Conservation (phyloP, 1,139 yeast species). For the Chernovozyma sophiae-reginae region DNA sequence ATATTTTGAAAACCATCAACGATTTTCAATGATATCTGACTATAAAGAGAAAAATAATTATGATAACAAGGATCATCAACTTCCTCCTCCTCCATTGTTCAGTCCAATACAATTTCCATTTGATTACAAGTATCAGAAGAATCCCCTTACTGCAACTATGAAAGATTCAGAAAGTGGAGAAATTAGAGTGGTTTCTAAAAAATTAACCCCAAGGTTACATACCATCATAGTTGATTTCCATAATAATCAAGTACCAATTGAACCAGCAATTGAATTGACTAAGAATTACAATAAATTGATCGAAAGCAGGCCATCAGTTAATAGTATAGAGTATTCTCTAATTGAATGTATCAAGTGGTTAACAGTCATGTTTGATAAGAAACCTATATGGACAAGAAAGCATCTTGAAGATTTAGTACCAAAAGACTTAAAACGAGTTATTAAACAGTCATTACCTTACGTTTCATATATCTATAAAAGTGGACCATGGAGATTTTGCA, state of each 20-base stretch:
- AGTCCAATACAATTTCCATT: conserved; percentile 75
- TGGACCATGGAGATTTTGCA: conserved; percentile 97
- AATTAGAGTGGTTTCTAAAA: conserved; percentile 36
- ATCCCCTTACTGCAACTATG: conserved; percentile 50
- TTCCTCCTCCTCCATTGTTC: conserved; percentile 86
- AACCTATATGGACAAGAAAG: conserved; percentile 86
- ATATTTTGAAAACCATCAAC: conserved; percentile 36
- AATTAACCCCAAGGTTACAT: conserved; percentile 38
- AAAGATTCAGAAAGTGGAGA: conserved; percentile 65
- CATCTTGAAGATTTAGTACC: conserved; percentile 65
- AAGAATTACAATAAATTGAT: conserved; percentile 28
- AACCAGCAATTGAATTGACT: conserved; percentile 35
- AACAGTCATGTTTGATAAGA: conserved; percentile 49
- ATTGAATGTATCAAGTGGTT: conserved; percentile 53
- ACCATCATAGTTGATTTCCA: conserved; percentile 41
- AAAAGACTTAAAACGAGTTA: conserved; percentile 41
- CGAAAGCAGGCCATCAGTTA: conserved; percentile 15
- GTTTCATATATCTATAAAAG: conserved; percentile 75
- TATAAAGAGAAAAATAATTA: conserved; percentile 22
- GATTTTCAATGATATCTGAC: conserved; percentile 31
- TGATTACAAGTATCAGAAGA: conserved; percentile 47
- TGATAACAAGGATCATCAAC: conserved; percentile 50
- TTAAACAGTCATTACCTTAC: conserved; percentile 78
- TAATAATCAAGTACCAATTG: conserved; percentile 24
- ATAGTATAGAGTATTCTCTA: conserved; percentile 28